These are phyloP conservation scores for Saccharomyces hybrid DNA, from an alignment of 1,139 yeast species.

Conservation along the genomic window DNA sequence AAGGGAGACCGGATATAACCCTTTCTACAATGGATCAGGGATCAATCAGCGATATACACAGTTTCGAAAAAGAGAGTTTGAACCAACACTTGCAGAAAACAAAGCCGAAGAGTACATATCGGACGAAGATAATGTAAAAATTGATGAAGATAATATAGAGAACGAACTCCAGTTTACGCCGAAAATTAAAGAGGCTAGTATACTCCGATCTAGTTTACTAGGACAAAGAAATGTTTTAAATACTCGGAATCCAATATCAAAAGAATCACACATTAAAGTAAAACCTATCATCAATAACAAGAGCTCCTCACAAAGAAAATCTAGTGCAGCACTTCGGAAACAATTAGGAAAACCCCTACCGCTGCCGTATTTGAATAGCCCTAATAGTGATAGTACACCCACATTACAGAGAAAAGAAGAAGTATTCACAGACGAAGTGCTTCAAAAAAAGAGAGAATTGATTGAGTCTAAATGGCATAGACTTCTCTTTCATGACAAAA, in stretches of 20 bases:
- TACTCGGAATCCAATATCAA: not conserved
- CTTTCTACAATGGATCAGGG: not conserved
- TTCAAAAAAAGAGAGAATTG: conserved; percentile 11
- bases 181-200: conserved; percentile 1
- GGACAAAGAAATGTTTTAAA: not conserved
- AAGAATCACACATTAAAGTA: not conserved
- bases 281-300: not conserved
- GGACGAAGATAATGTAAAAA: not conserved
- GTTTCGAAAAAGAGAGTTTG: not conserved
- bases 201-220: not conserved
- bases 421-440: conserved; percentile 16
- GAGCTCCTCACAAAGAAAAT: not conserved
- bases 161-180: conserved; percentile 21
- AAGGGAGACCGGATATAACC: not conserved
- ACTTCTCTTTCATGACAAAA: not conserved
- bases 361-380: conserved; percentile 27
- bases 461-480: not conserved
- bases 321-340: not conserved
- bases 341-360: conserved; percentile 34
- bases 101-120: not conserved
- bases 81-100: not conserved
- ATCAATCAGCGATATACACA: not conserved
- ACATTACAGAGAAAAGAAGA: not conserved
- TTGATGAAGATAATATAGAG: conserved; percentile 13
- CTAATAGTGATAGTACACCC: not conserved